A percentile compares a stretch with the other conserved stretches of the same genome.
phyloP scores from a whole-genome alignment of 345 rosid genomes.

The Salix dunnii region DNA sequence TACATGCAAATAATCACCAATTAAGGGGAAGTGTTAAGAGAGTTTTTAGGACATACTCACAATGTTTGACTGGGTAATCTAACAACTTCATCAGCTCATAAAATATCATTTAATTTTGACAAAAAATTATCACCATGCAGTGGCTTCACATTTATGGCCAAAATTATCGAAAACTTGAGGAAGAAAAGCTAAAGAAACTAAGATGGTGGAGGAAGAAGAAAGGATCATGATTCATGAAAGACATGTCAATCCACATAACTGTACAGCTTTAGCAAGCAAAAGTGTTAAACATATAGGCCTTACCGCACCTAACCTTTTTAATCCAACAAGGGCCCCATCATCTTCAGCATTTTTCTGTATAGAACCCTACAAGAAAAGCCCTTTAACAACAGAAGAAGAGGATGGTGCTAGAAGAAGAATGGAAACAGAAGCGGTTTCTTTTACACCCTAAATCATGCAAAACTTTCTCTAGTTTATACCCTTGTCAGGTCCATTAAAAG shows the following conservation, averaged over 20 bases:
- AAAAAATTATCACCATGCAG: neutral
- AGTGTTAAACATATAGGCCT: slow-evolving; percentile 15
- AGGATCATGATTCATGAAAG: neutral
- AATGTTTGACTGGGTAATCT: neutral
- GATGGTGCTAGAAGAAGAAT: slow-evolving; percentile 1
- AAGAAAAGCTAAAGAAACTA: slow-evolving; percentile 3
- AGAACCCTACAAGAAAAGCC: slow-evolving; percentile 18
- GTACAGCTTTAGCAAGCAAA: slow-evolving; percentile 17
- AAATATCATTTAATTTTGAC: neutral
- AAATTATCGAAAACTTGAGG: neutral
- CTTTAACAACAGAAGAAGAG: slow-evolving; percentile 21
- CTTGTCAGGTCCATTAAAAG: neutral
- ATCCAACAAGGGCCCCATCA: slow-evolving; percentile 40
- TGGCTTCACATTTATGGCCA: neutral
- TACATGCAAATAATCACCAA: neutral
- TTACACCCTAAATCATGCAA: neutral
- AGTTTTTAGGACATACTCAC: neutral
- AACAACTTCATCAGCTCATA: neutral
- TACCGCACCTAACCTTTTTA: slow-evolving; percentile 24
- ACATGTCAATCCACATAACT: neutral
- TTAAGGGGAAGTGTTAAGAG: neutral
- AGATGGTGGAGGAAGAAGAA: slow-evolving; percentile 1
- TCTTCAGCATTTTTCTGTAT: slow-evolving; percentile 26
- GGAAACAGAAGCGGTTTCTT: slow-evolving; percentile 14
- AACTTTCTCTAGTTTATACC: neutral